Conservation (phyloP, 208 protist genomes). For the Leishmania amazonensis region DNA sequence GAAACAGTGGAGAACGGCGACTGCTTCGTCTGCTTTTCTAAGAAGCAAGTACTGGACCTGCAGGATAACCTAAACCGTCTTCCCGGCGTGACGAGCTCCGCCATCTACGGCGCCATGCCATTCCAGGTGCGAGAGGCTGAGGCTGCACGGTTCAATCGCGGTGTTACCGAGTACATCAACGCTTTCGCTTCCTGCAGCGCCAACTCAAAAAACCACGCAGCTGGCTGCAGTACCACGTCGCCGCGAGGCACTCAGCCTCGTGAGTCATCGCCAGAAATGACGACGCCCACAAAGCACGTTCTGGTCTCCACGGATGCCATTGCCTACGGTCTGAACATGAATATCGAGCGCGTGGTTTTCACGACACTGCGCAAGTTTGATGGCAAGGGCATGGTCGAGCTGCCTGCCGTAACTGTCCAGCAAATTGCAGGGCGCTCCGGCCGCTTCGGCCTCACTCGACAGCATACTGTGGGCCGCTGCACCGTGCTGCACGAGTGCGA, state of each 20-base stretch:
- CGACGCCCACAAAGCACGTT: slow-evolving; percentile 49
- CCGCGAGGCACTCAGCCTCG: not conserved
- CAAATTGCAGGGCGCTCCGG: slow-evolving; percentile 93
- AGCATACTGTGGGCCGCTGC: slow-evolving; percentile 54
- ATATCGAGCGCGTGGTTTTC: slow-evolving; percentile 92
- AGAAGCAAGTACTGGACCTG: slow-evolving; percentile 66
- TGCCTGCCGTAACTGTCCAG: slow-evolving; percentile 47
- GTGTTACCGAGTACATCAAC: slow-evolving; percentile 29
- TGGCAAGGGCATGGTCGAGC: slow-evolving; percentile 39
- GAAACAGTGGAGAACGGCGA: slow-evolving; percentile 73
- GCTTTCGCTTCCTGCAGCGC: not conserved
- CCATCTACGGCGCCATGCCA: slow-evolving; percentile 95
- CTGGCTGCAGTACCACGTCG: not conserved
- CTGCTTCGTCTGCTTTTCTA: slow-evolving; percentile 87
- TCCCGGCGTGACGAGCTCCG: slow-evolving; percentile 52
- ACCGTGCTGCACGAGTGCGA: slow-evolving; percentile 64
- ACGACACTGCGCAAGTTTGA: slow-evolving; percentile 85
- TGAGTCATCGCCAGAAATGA: not conserved
- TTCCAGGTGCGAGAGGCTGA: slow-evolving; percentile 86
- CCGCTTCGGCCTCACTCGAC: slow-evolving; percentile 62
- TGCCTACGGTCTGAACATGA: slow-evolving; percentile 96
- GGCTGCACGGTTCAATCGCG: slow-evolving; percentile 85
- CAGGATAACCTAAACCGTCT: slow-evolving; percentile 43
- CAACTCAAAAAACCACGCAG: not conserved
- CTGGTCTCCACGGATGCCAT: slow-evolving; percentile 95